Percentiles rank a stretch among this genome's conserved stretches.
Conservation (phyloP, 1,284 basidiomycete genomes). For the Ceratobasidium sp. region DNA sequence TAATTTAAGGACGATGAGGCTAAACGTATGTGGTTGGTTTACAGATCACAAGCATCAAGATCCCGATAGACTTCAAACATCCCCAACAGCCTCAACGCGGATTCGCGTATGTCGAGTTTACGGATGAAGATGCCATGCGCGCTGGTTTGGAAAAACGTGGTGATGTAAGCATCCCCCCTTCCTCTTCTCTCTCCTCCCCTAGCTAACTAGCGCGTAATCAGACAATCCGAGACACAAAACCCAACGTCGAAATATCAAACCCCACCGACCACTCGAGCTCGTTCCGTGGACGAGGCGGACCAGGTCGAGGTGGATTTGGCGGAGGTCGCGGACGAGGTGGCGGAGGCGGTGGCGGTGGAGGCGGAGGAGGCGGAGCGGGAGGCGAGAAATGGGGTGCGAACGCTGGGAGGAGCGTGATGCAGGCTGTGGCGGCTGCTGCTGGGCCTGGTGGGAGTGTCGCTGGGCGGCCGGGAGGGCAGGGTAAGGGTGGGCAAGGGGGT, state of each 20-base stretch:
- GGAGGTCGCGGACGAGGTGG: conserved; percentile 61
- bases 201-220: conserved; percentile 46
- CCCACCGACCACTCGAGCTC: conserved; percentile 53
- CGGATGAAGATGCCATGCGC: conserved; percentile 84
- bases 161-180: conserved; percentile 63
- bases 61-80: conserved; percentile 61
- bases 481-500: neutral
- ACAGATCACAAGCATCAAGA: conserved; percentile 79
- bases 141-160: conserved; percentile 77
- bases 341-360: conserved; percentile 66
- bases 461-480: conserved; percentile 16
- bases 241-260: conserved; percentile 56
- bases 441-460: conserved; percentile 22
- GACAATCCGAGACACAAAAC: conserved; percentile 55
- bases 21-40: conserved; percentile 40
- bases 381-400: conserved; percentile 65
- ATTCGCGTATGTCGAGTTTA: conserved; percentile 86
- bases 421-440: conserved; percentile 39
- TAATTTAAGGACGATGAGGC: conserved; percentile 9
- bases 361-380: conserved; percentile 70
- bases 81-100: conserved; percentile 51
- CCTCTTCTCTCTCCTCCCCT: conserved; percentile 6
- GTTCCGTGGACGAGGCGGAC: conserved; percentile 48
- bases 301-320: conserved; percentile 50
- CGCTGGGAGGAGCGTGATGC: conserved; percentile 27